phyloP scores from a whole-genome alignment of 2,329 filamentous ascomycete species.

The Talaromyces sp. region DNA sequence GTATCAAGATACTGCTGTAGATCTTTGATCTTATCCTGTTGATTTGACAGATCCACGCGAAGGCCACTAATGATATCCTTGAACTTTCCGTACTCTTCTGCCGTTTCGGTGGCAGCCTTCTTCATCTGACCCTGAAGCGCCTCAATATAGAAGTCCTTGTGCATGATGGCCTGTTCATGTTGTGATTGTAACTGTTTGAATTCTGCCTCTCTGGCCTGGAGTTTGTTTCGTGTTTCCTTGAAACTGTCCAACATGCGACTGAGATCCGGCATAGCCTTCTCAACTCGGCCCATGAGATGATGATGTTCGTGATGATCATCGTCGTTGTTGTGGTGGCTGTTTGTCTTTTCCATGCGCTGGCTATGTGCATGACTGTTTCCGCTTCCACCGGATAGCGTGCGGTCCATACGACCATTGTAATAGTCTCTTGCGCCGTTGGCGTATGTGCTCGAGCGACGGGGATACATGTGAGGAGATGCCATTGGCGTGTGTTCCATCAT shows the following conservation, averaged over 20 bases:
- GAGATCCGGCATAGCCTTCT: conserved; percentile 47
- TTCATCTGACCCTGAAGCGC: conserved; percentile 50
- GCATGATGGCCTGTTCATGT: conserved; percentile 50
- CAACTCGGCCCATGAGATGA: conserved; percentile 43
- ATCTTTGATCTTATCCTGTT: conserved; percentile 53
- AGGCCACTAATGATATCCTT: conserved; percentile 47
- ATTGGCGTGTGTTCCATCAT: conserved; percentile 34
- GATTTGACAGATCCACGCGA: conserved; percentile 48
- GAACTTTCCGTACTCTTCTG: conserved; percentile 44
- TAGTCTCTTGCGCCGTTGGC: conserved; percentile 29
- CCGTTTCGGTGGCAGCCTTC: conserved; percentile 48
- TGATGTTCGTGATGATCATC: conserved; percentile 30
- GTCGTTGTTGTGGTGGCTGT: conserved; percentile 5
- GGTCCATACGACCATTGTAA: conserved; percentile 28
- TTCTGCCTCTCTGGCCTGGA: conserved; percentile 48
- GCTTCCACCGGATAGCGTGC: conserved; percentile 16
- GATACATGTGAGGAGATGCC: conserved; percentile 33
- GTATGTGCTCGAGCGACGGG: conserved; percentile 12
- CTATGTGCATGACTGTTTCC: conserved; percentile 11
- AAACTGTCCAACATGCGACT: conserved; percentile 45
- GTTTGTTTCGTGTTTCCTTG: conserved; percentile 50
- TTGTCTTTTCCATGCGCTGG: conserved; percentile 14
- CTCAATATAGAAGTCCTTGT: conserved; percentile 53
- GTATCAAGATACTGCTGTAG: conserved; percentile 46
- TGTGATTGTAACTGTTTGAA: conserved; percentile 49